phyloP scores from a whole-genome alignment of 441 rosid species.

The Populus hybrid region DNA sequence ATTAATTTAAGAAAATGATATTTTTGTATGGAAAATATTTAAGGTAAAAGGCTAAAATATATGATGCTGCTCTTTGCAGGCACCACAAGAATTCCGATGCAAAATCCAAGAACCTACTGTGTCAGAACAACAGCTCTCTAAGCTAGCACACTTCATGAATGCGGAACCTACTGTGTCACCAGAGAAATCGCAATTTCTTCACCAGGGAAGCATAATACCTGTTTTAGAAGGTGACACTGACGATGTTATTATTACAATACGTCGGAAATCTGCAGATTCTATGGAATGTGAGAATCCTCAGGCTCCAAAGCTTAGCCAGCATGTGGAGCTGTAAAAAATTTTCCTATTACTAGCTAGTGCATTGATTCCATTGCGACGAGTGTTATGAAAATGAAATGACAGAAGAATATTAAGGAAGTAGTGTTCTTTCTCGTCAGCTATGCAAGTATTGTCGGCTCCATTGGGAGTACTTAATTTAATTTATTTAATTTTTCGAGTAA shows the following conservation, averaged over 20 bases:
- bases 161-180: conserved; percentile 26
- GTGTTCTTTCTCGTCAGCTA: not conserved
- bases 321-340: not conserved
- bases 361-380: not conserved
- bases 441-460: not conserved
- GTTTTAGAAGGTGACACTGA: conserved; percentile 30
- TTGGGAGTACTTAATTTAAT: too few relatives aligned
- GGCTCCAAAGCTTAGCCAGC: conserved; percentile 12
- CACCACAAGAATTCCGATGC: conserved; percentile 36
- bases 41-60: not conserved
- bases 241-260: conserved; percentile 33
- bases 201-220: conserved; percentile 50
- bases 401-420: conserved; percentile 19
- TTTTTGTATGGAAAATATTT: too few relatives aligned
- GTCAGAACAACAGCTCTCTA: conserved; percentile 51
- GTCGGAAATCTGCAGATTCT: conserved; percentile 12
- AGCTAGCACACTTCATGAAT: conserved; percentile 35
- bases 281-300: conserved; percentile 25
- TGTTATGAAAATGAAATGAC: not conserved
- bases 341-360: conserved; percentile 38
- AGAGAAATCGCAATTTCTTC: conserved; percentile 37
- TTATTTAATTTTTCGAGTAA: too few relatives aligned
- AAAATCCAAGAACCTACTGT: conserved; percentile 36
- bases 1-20: too few relatives aligned
- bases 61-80: conserved; percentile 31